Evolutionary conservation across 192 early-diverging fungal genomes (phyloP), one percentile per base, ranked within the genome.

Genomic region (Gigaspora rosea): DNA sequence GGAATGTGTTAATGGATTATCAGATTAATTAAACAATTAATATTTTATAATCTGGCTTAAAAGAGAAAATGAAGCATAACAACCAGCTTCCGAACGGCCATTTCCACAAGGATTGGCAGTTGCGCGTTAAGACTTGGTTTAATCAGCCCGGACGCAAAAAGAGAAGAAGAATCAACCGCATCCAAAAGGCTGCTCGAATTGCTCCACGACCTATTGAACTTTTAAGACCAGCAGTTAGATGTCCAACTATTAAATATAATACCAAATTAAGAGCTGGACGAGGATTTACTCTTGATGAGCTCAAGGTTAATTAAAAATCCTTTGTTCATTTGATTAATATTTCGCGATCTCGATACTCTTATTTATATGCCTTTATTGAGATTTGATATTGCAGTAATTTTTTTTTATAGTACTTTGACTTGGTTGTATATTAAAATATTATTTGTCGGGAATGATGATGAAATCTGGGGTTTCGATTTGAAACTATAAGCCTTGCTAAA

Each of bases 51-150:
- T n/a, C 58, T 46, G 47, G 16, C 22, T 63, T 6, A 32, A 63
- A 33, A 63, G 27, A 66, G 36, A 66, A 65, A 66, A 86, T 94
- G 92, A 95, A 92, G 90, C 94, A 95, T 90, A 97, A 96, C 92
- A 95, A 96, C 85, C 88, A 92, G 80, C 85, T 97, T 84, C 94
- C 96, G 82, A 95, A 95, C 86, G 85, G 87, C 81, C 97, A 99
- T 86, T 96, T 98, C 93, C 97, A 92, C 87, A 97, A 97, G 92
- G 93, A 96, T 88, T 97, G 96, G 96, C 93, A 97, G 85, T 82
- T 86, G 79, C 95, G 94, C 82, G 95, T 99, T 76, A 94, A 92
- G 88, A 97, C 96, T 80, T 97, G 96, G 96, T 99, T 99, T 90
- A 91, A 98, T 89, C 97, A 95, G 86, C 93, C 95, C 80, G 94